These are phyloP conservation scores for Globisporangium viniferum DNA, from an alignment of 352 stramenopile species.

Conservation along the genomic window DNA sequence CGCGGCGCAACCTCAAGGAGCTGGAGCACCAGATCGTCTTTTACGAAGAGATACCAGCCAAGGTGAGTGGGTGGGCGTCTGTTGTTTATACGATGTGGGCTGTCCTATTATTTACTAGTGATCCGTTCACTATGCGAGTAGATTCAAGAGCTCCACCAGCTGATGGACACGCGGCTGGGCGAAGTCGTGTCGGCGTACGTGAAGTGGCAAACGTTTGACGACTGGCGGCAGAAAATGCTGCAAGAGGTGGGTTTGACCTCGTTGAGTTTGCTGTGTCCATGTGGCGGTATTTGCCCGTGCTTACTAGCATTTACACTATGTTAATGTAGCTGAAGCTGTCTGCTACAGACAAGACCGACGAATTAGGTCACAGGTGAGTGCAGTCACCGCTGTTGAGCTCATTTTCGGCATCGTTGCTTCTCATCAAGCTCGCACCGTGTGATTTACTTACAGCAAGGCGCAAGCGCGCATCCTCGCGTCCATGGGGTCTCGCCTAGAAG, in stretches of 20 bases:
- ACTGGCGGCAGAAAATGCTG: conserved; percentile 82
- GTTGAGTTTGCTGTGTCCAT: no score
- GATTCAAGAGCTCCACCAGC: conserved; percentile 41
- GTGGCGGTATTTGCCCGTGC: no score
- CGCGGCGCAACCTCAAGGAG: conserved; percentile 75
- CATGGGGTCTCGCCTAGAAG: conserved; percentile 60
- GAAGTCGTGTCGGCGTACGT: conserved; percentile 63
- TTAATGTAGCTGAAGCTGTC: conserved; percentile 44
- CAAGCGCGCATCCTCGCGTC: conserved; percentile 66
- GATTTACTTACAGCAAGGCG: conserved; percentile 42
- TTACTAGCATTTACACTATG: no score
- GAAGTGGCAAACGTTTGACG: conserved; percentile 71
- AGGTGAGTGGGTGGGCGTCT: conserved; percentile 23
- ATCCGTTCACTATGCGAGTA: background rate
- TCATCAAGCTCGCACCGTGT: background rate
- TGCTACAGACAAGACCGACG: conserved; percentile 60
- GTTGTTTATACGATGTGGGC: background rate
- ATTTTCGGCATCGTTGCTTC: background rate
- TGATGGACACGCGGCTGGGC: conserved; percentile 44
- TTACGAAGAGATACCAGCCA: conserved; percentile 71
- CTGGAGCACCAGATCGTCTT: conserved; percentile 80
- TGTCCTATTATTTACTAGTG: background rate
- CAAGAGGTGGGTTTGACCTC: conserved; percentile 42
- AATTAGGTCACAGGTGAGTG: conserved; percentile 62
- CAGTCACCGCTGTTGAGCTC: no score